Percentiles rank a stretch among this genome's conserved stretches.
phyloP scores from a whole-genome alignment of 2,329 filamentous ascomycete genomes.

The Colletotrichum brevisporum region DNA sequence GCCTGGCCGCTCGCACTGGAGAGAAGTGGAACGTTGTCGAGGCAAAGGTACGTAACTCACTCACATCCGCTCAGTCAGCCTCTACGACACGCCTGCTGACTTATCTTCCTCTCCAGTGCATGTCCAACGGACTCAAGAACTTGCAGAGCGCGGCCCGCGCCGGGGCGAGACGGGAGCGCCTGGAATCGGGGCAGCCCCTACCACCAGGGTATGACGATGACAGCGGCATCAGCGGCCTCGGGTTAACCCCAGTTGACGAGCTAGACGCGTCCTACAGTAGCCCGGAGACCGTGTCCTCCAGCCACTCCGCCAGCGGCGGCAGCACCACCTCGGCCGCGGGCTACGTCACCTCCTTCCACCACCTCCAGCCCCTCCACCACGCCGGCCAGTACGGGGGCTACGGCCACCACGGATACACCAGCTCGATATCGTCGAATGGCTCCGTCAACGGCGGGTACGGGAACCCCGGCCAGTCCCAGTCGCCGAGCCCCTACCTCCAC shows the following conservation, averaged over 20 bases:
- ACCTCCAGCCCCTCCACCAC: constrained; percentile 44
- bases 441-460: constrained; percentile 50
- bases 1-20: constrained; percentile 80
- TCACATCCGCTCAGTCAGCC: constrained; percentile 6
- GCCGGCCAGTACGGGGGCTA: constrained; percentile 44
- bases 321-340: constrained; percentile 50
- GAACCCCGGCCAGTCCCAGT: constrained; percentile 45
- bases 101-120: constrained; percentile 70
- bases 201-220: constrained; percentile 74
- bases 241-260: constrained; percentile 71
- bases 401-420: constrained; percentile 64
- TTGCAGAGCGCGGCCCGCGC: constrained; percentile 79
- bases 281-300: constrained; percentile 64
- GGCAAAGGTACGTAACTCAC: constrained; percentile 64
- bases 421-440: constrained; percentile 65
- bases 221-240: constrained; percentile 76
- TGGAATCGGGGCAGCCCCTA: constrained; percentile 61
- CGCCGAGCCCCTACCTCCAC: constrained; percentile 43
- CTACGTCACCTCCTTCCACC: constrained; percentile 46
- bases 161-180: constrained; percentile 74
- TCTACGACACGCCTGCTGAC: constrained; percentile 33
- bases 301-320: constrained; percentile 57
- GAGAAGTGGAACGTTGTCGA: constrained; percentile 85
- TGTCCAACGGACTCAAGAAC: constrained; percentile 87
- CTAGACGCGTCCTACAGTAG: constrained; percentile 70